Conservation (phyloP, 495 filamentous ascomycete species). For the Polyplosphaeria fusca region DNA sequence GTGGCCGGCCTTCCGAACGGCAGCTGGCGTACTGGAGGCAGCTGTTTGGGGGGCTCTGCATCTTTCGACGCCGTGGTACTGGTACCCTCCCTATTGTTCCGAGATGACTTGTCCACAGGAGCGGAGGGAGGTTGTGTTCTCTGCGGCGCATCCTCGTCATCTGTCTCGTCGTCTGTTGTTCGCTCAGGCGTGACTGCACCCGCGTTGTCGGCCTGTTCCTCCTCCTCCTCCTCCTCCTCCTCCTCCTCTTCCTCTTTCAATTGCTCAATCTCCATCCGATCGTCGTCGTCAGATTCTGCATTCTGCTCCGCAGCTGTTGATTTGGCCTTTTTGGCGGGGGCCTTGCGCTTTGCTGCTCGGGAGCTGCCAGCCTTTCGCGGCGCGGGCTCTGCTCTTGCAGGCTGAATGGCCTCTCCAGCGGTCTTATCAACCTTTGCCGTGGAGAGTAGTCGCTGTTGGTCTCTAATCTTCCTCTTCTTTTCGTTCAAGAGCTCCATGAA, state of each 20-base stretch:
- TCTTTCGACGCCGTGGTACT: no score
- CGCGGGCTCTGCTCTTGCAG: conserved; percentile 20
- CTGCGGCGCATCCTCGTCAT: conserved; percentile 35
- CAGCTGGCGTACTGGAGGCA: conserved; percentile 25
- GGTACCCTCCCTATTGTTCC: no score
- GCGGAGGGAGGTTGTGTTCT: no score
- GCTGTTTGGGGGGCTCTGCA: no score
- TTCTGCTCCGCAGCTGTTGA: conserved; percentile 9
- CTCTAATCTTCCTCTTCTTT: conserved; percentile 88
- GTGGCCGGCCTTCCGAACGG: conserved; percentile 28
- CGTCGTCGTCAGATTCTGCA: conserved; percentile 35
- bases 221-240: conserved; percentile 9
- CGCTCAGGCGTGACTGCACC: conserved; percentile 20
- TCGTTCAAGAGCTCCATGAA: conserved; percentile 72
- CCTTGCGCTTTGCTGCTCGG: conserved; percentile 37
- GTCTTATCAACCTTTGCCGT: conserved; percentile 56
- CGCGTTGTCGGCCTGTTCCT: conserved; percentile 4
- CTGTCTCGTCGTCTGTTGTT: conserved; percentile 31
- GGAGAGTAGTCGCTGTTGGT: conserved; percentile 68
- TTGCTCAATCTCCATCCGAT: conserved; percentile 28
- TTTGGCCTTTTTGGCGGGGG: conserved; percentile 13
- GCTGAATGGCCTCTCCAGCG: conserved; percentile 19
- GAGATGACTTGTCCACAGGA: no score
- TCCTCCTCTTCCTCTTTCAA: conserved; percentile 26
- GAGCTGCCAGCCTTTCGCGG: conserved; percentile 31